Evolutionary conservation across 2,329 filamentous ascomycete species (phyloP), one percentile per base, ranked within the genome.

Genomic region (Pseudonectria foliicola): DNA sequence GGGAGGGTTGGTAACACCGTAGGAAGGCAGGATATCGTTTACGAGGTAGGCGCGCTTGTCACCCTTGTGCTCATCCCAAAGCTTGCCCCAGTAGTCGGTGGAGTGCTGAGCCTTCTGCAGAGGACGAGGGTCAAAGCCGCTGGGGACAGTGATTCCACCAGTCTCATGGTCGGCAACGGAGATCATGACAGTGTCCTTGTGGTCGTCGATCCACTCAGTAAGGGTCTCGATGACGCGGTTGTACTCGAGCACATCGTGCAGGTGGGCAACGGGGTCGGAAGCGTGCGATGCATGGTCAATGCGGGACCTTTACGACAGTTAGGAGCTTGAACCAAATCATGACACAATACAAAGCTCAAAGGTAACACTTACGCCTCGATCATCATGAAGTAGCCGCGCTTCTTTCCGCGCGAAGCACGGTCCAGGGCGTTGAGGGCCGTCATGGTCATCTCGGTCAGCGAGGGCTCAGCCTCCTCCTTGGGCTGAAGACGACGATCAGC

Each of bases 251-350:
- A 57, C 55, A 18, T 64, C 60, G 39, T 60, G 54, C 12, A 73
- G 68, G 46, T 73, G 71, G 12, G 68, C 69, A 12, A 63, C 67
- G 7, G 70, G 66, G 43, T 74, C 70, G 43, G 73, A 72, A 48
- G 64, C 67, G 43, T 74, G 71, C 23, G 45, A 44, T 15, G 54
- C 49, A 31, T 59, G 56, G 38, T 59, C 55, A 35, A 60, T 59
- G 18, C 55, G 48, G 13, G 50, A 21, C 18, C 18, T 21, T 21
- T 5, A 8, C 5, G 5, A 21, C 18, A 8, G 18, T 21, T 21
- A 21, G 18, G 18, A 8, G 18, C 18, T 21, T 21, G 18, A 21
- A 21, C 5, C 18, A 8, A 8, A 21, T 21, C 5, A 21, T 8
- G 18, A 8, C 5, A 5, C 5, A 8, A 21, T 21, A 21, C 8